phyloP scores from a whole-genome alignment of 495 filamentous ascomycete species.

The Aspergillus ellipticus region DNA sequence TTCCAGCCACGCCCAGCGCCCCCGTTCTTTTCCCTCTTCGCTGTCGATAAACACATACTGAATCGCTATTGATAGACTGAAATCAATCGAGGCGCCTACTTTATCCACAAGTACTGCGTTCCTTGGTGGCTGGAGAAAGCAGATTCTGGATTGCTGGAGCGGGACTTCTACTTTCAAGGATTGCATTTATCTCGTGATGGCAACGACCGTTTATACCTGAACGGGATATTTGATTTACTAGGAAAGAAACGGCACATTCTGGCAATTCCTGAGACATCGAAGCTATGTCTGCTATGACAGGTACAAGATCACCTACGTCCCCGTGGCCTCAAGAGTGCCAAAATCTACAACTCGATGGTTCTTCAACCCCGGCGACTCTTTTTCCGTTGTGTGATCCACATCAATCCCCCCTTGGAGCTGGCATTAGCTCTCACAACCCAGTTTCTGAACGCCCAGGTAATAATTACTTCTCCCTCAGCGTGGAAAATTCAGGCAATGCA shows the following conservation, averaged over 20 bases:
- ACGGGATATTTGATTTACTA: conserved; percentile 6
- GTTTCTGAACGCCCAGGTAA: conserved; percentile 56
- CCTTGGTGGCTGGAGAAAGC: conserved; percentile 1
- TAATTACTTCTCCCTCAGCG: conserved; percentile 75
- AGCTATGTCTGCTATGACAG: conserved; percentile 40
- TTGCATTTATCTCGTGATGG: conserved; percentile 16
- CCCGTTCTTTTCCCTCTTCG: background rate
- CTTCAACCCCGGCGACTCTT: conserved; percentile 24
- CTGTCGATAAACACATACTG: background rate
- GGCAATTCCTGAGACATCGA: conserved; percentile 9
- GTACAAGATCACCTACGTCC: conserved; percentile 44
- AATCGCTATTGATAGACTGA: background rate
- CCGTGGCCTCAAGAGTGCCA: conserved; percentile 40
- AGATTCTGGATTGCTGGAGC: background rate
- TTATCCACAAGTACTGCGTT: background rate
- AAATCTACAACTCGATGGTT: conserved; percentile 23
- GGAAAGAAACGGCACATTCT: conserved; percentile 4
- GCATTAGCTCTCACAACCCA: conserved; percentile 35
- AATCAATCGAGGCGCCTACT: background rate
- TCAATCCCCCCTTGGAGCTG: conserved; percentile 40
- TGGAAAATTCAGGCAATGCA: conserved; percentile 56
- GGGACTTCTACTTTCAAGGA: background rate
- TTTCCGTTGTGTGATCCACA: conserved; percentile 28
- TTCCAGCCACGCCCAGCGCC: background rate
- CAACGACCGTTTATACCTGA: conserved; percentile 10